A percentile compares a stretch with the other conserved stretches of the same genome.
phyloP scores from a whole-genome alignment of 495 filamentous ascomycete genomes.

The Oidiodendron maius region DNA sequence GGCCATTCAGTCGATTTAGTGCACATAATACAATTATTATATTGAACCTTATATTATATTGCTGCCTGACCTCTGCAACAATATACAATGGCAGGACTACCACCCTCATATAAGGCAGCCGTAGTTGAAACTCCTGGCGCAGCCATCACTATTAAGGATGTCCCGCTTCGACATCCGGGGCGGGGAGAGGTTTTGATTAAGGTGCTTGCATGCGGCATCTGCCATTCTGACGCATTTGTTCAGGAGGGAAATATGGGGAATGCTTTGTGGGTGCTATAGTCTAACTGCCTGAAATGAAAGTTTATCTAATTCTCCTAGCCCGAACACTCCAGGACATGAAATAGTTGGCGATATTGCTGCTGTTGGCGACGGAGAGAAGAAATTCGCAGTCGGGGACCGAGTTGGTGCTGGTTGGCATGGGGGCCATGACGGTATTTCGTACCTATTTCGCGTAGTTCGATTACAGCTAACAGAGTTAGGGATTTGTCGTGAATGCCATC shows the following conservation, averaged over 20 bases:
- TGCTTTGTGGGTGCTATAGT: no score
- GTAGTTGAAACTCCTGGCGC: conserved; percentile 32
- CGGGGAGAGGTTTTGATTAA: conserved; percentile 43
- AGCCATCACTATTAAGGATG: conserved; percentile 36
- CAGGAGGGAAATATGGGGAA: conserved; percentile 29
- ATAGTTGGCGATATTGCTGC: conserved; percentile 43
- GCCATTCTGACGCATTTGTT: conserved; percentile 26
- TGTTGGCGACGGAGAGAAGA: conserved; percentile 24
- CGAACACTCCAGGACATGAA: conserved; percentile 44
- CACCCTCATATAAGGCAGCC: conserved; percentile 44
- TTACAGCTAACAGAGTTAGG: background rate
- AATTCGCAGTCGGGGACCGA: conserved; percentile 40
- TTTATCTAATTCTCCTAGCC: no score
- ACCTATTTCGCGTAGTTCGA: background rate
- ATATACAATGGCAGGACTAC: conserved; percentile 28
- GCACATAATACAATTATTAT: no score
- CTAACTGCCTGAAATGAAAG: no score
- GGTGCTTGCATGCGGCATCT: conserved; percentile 2
- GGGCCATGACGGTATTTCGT: conserved; percentile 30
- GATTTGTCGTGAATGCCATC: conserved; percentile 41
- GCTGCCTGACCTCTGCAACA: no score
- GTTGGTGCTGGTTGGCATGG: conserved; percentile 53
- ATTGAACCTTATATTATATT: no score
- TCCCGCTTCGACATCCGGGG: conserved; percentile 35
- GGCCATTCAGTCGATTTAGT: no score